A percentile compares a stretch with the other conserved stretches of the same genome.
phyloP scores from a whole-genome alignment of 2,329 filamentous ascomycete genomes.

The Diaporthe caulivora region DNA sequence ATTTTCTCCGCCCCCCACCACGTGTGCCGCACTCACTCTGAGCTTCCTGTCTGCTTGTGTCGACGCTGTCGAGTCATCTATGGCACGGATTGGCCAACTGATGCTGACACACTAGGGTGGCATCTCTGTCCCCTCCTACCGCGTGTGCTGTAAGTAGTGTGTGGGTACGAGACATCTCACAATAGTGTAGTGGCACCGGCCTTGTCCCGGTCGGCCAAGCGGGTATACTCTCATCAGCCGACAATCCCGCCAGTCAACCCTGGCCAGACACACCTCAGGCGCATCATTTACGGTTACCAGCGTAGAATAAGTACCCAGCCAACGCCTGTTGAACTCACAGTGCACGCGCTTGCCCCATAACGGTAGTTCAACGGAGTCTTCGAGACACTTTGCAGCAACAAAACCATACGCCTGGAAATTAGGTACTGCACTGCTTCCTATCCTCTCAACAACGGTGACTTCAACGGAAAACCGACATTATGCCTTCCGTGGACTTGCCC shows the following conservation, averaged over 20 bases:
- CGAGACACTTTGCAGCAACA: not conserved
- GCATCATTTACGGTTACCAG: not conserved
- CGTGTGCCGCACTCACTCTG: not conserved
- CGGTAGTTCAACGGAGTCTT: not conserved
- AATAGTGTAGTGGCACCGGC: not conserved
- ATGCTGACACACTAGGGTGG: not conserved
- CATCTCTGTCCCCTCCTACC: not conserved
- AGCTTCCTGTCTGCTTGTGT: not conserved
- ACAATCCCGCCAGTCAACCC: constrained; percentile 5
- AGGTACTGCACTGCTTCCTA: not conserved
- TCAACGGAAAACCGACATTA: constrained; percentile 41
- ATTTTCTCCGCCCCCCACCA: constrained; percentile 43
- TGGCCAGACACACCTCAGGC: not conserved
- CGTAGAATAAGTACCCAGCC: constrained; percentile 17
- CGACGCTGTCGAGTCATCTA: constrained; percentile 14
- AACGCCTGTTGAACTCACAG: not conserved
- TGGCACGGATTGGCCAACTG: not conserved
- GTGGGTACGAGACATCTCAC: not conserved
- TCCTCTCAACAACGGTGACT: too few relatives aligned
- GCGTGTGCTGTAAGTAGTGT: not conserved
- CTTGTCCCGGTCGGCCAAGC: constrained; percentile 24
- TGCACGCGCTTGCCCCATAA: not conserved
- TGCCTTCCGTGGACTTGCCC: constrained; percentile 50
- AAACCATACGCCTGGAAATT: not conserved
- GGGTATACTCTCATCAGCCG: constrained; percentile 11